Evolutionary conservation across 352 stramenopile species (phyloP).

Genomic region (Halophytophthora batemanensis): DNA sequence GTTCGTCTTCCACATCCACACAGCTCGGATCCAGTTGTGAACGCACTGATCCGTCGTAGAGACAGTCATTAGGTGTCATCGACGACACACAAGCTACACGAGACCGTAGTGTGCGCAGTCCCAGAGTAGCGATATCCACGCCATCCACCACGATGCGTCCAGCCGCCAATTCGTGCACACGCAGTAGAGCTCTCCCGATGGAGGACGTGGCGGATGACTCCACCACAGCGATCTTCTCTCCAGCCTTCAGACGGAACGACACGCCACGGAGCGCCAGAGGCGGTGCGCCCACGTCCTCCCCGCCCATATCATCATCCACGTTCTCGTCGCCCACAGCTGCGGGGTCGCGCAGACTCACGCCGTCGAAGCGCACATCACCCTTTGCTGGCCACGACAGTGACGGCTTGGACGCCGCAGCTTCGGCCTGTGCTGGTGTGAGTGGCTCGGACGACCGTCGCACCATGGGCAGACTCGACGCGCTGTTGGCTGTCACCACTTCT

Average conservation of each 20-base stretch:
- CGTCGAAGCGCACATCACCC: conserved; percentile 86
- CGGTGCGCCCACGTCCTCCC: conserved; percentile 53
- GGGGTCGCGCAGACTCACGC: conserved; percentile 89
- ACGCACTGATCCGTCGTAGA: conserved; percentile 92
- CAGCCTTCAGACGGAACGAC: conserved; percentile 74
- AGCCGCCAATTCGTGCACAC: conserved; percentile 88
- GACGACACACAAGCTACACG: conserved; percentile 95
- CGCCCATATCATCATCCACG: conserved; percentile 28
- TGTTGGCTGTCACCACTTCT: conserved; percentile 25
- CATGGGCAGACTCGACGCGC: conserved; percentile 18
- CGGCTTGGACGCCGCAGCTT: conserved; percentile 28
- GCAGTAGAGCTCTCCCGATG: conserved; percentile 90
- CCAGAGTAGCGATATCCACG: conserved; percentile 80
- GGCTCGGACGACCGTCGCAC: conserved; percentile 14
- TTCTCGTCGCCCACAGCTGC: conserved; percentile 25
- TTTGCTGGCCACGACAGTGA: conserved; percentile 77
- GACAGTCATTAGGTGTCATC: conserved; percentile 71
- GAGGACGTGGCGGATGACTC: conserved; percentile 83
- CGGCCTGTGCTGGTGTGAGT: conserved; percentile 15
- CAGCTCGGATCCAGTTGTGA: conserved; percentile 92
- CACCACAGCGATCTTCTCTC: conserved; percentile 91
- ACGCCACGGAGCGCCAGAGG: conserved; percentile 43
- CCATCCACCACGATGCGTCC: conserved; percentile 92
- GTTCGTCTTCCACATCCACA: conserved; percentile 26
- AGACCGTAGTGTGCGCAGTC: conserved; percentile 83